Evolutionary conservation across 2,329 filamentous ascomycete genomes (phyloP).

Genomic region (Gyromitra esculenta): DNA sequence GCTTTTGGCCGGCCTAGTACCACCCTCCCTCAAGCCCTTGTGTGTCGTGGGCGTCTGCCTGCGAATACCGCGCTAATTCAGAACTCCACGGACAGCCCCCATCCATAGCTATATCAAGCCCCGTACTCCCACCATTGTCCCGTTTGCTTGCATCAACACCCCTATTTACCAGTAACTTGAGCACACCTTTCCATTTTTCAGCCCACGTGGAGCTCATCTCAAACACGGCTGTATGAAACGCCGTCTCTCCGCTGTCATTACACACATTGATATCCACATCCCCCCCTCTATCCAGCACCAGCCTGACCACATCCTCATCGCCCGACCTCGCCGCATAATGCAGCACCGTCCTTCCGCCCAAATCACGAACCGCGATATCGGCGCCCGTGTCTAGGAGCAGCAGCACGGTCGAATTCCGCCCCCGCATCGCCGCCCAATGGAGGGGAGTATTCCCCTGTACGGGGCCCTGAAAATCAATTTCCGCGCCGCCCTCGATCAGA

Average conservation of each 20-base stretch:
- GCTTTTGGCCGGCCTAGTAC: not conserved
- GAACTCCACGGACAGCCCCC: conserved; percentile 3
- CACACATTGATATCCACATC: conserved; percentile 13
- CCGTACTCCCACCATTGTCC: not conserved
- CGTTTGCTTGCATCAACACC: not conserved
- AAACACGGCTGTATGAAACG: conserved; percentile 2
- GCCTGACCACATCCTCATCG: not conserved
- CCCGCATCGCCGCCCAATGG: conserved; percentile 7
- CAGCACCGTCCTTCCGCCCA: conserved; percentile 1
- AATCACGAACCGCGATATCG: not conserved
- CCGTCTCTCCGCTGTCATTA: conserved; percentile 1
- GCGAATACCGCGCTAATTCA: not conserved
- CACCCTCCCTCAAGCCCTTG: not conserved
- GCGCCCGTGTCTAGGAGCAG: not conserved
- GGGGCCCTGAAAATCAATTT: not conserved
- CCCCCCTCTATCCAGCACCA: conserved; percentile 9
- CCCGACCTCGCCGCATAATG: conserved; percentile 13
- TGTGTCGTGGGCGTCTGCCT: not conserved
- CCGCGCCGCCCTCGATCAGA: not conserved
- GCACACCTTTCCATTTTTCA: not conserved
- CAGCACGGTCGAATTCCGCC: not conserved
- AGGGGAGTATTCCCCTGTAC: conserved; percentile 11
- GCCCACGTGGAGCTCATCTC: not conserved
- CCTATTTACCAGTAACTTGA: not conserved
- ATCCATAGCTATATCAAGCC: conserved; percentile 9